Evolutionary conservation across 2,329 filamentous ascomycete genomes (phyloP), one percentile per base, ranked within the genome.

Genomic region (Pseudocercospora fuligena): DNA sequence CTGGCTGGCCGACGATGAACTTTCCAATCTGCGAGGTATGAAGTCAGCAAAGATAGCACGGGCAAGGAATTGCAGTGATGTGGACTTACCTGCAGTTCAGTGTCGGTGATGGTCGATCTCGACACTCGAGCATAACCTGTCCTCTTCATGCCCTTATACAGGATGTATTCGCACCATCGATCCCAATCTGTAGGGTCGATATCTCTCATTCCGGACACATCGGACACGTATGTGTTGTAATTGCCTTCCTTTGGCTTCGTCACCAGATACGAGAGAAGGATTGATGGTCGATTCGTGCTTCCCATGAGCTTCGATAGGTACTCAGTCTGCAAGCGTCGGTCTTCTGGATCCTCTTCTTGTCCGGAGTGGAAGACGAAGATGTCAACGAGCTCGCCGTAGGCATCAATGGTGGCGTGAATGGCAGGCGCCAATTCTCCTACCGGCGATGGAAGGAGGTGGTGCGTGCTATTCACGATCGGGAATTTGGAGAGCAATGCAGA

Each of bases 361-460:
- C 95, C 95, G 0, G 94, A 98, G 82, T 99, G 95, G 88, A 99
- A 99, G 63, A 99, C 95, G 69, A 97, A 96, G 1, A 98, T 91
- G 73, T 99, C 95, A 9, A 99, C 87, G 61, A 92, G 82, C 73
- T 93, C 89, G 58, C 93, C 95, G 78, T 98, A 97, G 56, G 94
- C 92, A 75, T 97, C 91, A 36, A 99, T 85, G 0, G 95, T 98
- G n/a, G 95, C 95, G 75, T 97, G 92, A 70, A 99, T 98, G 7
- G 94, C 94, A 1, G 95, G 95, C 0, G 95, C 95, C 33, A 99
- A 87, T 79, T 99, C 95, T 66, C 95, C 95, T 1, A 96, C 94
- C 0, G 95, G 95, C 14, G 91, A 95, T 16, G 95, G 95, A 4
- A 98, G 87, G 12, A 99, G 88, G 75, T 99, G 95, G 78, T 99